Evolutionary conservation across 2,329 filamentous ascomycete genomes (phyloP), one percentile per base, ranked within the genome.

Genomic region (Fusarium nisikadoi): DNA sequence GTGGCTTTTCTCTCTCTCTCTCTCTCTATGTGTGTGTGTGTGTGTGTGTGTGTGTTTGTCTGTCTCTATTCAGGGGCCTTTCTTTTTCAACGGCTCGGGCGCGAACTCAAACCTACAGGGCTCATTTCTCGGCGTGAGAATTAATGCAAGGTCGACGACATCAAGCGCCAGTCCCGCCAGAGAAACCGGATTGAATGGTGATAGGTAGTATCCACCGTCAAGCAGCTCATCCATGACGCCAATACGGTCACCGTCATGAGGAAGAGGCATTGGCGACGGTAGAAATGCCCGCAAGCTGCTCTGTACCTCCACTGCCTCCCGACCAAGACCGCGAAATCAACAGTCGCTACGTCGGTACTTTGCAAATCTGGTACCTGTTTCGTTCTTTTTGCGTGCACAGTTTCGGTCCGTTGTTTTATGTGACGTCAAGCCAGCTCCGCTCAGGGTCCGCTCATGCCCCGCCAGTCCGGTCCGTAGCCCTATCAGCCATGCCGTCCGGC

Each of bases 371-470:
- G 50, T 39, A 46, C 65, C 31, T 31, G 45, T 64, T 69, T 53
- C n/a, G 65, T 68, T 42, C 33, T 19, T 50, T 57, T 68, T 38
- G 53, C 45, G 43, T 41, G 65, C 65, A 70, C 57, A 67, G 62
- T 70, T 72, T 72, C 70, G 70, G 70, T 73, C 70, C 70, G 70
- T 72, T 62, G 41, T 46, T 49, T 68, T 72, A 62, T 36, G 55
- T 81, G 79, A 81, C 79, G 79, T 81, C 78, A 80, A 70, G 14
- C 1, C 27, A 31, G 45, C 23, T 54, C 73, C 71, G 68, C 74
- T 61, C 64, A 69, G 59, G 56, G 58, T 65, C 71, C 65, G 69
- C 66, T 50, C 14, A 25, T 45, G 33, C 53, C 59, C 68, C 56
- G 39, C 64, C 58, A 59, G 54, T 73, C 72, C 71, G 75, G 59